A percentile compares a stretch with the other conserved stretches of the same genome.
Evolutionary conservation across 2,329 filamentous ascomycete species (phyloP).

Genomic region (Penicillium thymicola): DNA sequence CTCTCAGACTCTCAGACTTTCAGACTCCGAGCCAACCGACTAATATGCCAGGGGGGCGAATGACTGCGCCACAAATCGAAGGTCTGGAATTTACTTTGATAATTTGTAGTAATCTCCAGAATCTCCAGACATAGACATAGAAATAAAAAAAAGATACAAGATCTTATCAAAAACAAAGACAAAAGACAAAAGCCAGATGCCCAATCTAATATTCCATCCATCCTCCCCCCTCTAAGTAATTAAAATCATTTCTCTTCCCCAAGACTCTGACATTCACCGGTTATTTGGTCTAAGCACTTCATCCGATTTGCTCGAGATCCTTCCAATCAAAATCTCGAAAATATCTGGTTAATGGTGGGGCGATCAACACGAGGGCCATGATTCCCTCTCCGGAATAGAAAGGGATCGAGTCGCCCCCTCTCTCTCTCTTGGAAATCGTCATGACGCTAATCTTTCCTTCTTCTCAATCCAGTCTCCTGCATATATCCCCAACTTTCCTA

Average conservation of each 20-base stretch:
- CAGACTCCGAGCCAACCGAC: background rate
- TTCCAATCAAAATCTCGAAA: constrained; percentile 6
- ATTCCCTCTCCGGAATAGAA: background rate
- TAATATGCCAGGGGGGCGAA: constrained; percentile 9
- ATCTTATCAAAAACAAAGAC: background rate
- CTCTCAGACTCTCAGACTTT: background rate
- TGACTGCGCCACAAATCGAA: constrained; percentile 4
- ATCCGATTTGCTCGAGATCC: constrained; percentile 9
- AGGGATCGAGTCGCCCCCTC: background rate
- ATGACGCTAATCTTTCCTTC: background rate
- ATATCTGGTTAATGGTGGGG: background rate
- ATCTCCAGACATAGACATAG: background rate
- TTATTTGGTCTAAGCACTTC: constrained; percentile 4
- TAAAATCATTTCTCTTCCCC: background rate
- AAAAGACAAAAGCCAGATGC: background rate
- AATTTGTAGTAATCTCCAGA: background rate
- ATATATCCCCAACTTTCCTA: background rate
- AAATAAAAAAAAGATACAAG: background rate
- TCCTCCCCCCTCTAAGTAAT: background rate
- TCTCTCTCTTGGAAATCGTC: background rate
- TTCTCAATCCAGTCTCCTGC: constrained; percentile 7
- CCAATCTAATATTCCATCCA: background rate
- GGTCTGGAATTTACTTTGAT: background rate
- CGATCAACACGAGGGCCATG: constrained; percentile 10
- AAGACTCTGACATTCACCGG: background rate